A percentile compares a stretch with the other conserved stretches of the same genome.
phyloP scores from a whole-genome alignment of 1,284 basidiomycete genomes.

The Irpex sp. region DNA sequence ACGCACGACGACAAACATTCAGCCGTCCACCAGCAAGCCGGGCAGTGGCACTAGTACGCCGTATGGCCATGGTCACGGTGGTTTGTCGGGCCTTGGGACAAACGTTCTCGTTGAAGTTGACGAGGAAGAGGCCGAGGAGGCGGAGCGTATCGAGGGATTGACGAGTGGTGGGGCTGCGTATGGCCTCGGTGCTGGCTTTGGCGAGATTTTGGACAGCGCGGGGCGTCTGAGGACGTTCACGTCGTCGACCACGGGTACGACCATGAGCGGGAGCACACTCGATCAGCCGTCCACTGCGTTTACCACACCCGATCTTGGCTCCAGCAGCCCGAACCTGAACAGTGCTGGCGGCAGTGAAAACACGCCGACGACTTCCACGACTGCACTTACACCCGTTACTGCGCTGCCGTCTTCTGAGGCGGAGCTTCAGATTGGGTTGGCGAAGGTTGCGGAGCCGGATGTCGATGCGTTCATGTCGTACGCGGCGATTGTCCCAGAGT shows the following conservation, averaged over 20 bases:
- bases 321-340: conserved; percentile 24
- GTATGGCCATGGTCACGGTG: conserved; percentile 43
- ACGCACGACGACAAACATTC: conserved; percentile 53
- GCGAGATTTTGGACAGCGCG: conserved; percentile 31
- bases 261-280: conserved; percentile 32
- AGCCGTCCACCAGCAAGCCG: conserved; percentile 24
- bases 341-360: conserved; percentile 27
- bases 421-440: conserved; percentile 70
- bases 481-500: conserved; percentile 81
- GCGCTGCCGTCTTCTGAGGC: conserved; percentile 65
- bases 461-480: conserved; percentile 80
- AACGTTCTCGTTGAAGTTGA: conserved; percentile 70
- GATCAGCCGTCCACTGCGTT: conserved; percentile 49
- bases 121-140: conserved; percentile 63
- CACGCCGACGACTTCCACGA: conserved; percentile 30
- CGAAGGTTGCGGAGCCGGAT: conserved; percentile 79
- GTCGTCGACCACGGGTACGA: conserved; percentile 46
- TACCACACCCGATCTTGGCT: conserved; percentile 58
- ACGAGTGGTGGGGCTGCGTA: conserved; percentile 14
- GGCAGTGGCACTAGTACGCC: conserved; percentile 60
- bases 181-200: conserved; percentile 30
- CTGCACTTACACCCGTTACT: conserved; percentile 63
- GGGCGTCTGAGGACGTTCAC: conserved; percentile 42
- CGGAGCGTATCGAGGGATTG: conserved; percentile 31
- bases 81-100: conserved; percentile 52